Percentiles rank a stretch among this genome's conserved stretches.
phyloP scores from a whole-genome alignment of 2,329 filamentous ascomycete species.

The Phoma sp. region DNA sequence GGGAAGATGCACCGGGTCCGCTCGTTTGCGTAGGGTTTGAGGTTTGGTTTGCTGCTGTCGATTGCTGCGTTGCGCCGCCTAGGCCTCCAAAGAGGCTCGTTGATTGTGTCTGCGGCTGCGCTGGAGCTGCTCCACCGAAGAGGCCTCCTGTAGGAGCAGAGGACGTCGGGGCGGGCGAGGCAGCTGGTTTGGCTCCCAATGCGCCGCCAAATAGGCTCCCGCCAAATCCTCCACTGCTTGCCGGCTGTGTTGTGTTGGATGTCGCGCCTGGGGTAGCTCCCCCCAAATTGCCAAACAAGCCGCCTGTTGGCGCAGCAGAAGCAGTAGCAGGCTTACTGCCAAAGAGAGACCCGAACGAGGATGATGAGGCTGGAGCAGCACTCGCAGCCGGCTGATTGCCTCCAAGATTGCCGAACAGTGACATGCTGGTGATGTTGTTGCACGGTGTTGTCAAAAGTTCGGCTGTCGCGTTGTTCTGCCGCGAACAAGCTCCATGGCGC shows the following conservation, averaged over 20 bases:
- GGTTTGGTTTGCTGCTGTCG: constrained; percentile 22
- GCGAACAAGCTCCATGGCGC: constrained; percentile 12
- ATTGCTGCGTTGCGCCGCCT: constrained; percentile 33
- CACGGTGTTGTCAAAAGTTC: constrained; percentile 30
- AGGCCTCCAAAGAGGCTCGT: constrained; percentile 33
- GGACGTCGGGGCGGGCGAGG: constrained; percentile 24
- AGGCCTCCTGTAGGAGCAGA: constrained; percentile 26
- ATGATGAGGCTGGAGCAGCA: constrained; percentile 27
- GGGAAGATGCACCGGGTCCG: constrained; percentile 32
- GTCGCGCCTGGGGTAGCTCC: constrained; percentile 33
- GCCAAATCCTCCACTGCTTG: constrained; percentile 35
- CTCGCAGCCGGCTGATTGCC: constrained; percentile 38
- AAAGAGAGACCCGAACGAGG: constrained; percentile 34
- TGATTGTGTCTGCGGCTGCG: constrained; percentile 33
- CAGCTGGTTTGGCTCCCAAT: constrained; percentile 45
- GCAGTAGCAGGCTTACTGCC: constrained; percentile 28
- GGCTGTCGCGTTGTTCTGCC: constrained; percentile 33
- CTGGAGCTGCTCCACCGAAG: constrained; percentile 29
- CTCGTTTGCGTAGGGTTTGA: constrained; percentile 39
- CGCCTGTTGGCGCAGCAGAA: constrained; percentile 30
- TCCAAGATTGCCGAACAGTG: constrained; percentile 42
- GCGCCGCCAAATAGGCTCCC: constrained; percentile 42
- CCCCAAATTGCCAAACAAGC: constrained; percentile 40
- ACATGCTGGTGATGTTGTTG: constrained; percentile 36
- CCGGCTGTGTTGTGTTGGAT: constrained; percentile 33